phyloP scores from a whole-genome alignment of 129 eudicot genomes.

The Pseudognaphalium luteoalbum region DNA sequence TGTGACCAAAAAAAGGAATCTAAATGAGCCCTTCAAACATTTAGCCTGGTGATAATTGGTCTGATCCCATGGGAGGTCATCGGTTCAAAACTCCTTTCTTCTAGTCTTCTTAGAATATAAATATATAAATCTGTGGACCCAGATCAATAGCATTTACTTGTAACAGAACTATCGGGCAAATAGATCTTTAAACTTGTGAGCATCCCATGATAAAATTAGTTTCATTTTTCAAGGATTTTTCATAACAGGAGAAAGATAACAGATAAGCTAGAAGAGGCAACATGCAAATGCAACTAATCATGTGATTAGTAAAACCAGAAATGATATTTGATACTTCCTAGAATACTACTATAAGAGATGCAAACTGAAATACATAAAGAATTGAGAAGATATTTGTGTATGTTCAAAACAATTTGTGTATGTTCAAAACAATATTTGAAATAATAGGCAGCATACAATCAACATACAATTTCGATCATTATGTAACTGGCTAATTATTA shows the following conservation, averaged over 20 bases:
- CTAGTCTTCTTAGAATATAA: background rate
- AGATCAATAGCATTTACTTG: background rate
- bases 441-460: background rate
- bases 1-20: background rate
- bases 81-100: background rate
- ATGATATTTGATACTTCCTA: background rate
- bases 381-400: no score
- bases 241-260: background rate
- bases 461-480: background rate
- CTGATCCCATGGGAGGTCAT: background rate
- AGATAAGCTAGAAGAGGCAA: background rate
- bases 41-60: background rate
- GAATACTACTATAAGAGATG: background rate
- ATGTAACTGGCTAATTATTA: background rate
- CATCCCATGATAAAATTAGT: background rate
- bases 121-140: background rate
- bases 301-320: background rate
- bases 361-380: constrained; percentile 4
- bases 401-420: no score
- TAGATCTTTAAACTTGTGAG: background rate
- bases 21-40: background rate
- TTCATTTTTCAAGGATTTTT: background rate
- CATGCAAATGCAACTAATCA: background rate
- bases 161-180: background rate
- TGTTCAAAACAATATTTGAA: background rate